Percentiles rank a stretch among this genome's conserved stretches.
phyloP scores from a whole-genome alignment of 495 filamentous ascomycete species.

The Penicillium cosmopolitanum region DNA sequence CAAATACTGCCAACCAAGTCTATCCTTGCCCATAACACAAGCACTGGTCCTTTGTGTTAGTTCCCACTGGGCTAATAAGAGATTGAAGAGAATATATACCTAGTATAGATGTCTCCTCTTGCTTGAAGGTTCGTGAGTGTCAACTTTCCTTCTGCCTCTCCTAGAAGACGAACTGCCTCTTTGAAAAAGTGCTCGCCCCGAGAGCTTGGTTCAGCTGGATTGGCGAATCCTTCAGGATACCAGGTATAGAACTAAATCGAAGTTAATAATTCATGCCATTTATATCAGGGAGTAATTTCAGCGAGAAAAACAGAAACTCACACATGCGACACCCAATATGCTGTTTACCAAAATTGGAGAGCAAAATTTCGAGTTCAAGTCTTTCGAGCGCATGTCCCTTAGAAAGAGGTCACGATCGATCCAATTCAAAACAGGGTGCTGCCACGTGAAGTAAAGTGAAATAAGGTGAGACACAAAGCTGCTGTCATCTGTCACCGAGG shows the following conservation, averaged over 20 bases:
- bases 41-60: slow-evolving; percentile 5
- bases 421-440: slow-evolving; percentile 36
- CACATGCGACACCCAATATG: slow-evolving; percentile 43
- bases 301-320: slow-evolving; percentile 21
- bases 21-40: slow-evolving; percentile 24
- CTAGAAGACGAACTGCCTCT: slow-evolving; percentile 18
- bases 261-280: too few relatives aligned
- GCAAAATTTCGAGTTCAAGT: slow-evolving; percentile 35
- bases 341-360: slow-evolving; percentile 49
- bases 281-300: too few relatives aligned
- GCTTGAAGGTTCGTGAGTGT: slow-evolving; percentile 22
- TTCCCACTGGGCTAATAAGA: neutral
- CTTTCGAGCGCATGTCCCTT: slow-evolving; percentile 33
- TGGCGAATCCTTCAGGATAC: slow-evolving; percentile 23
- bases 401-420: slow-evolving; percentile 45
- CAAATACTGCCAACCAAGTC: slow-evolving; percentile 19
- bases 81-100: neutral
- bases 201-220: slow-evolving; percentile 15
- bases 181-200: slow-evolving; percentile 25
- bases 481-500: slow-evolving; percentile 39
- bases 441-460: slow-evolving; percentile 47
- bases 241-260: slow-evolving; percentile 20
- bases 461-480: slow-evolving; percentile 48
- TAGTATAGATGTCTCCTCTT: slow-evolving; percentile 13
- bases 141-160: slow-evolving; percentile 18